phyloP scores from a whole-genome alignment of 768 basidiomycete genomes.

The Auriscalpium microsporum region DNA sequence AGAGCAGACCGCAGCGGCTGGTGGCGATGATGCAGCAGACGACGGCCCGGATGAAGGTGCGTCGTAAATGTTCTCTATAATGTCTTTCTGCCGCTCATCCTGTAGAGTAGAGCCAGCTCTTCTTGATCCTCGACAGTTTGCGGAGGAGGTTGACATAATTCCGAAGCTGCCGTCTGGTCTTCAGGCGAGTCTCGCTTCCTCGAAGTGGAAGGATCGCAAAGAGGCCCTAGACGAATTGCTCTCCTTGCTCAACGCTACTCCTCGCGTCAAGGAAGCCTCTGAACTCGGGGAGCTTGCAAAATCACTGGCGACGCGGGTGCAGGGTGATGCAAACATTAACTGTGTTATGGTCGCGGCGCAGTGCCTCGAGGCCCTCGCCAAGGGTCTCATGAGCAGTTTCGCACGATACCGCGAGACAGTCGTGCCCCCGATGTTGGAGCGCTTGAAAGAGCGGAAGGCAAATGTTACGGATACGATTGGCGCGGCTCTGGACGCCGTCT shows the following conservation, averaged over 20 bases:
- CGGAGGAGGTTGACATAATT: constrained; percentile 75
- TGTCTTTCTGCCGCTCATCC: not conserved
- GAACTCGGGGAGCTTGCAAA: constrained; percentile 71
- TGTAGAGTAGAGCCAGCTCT: constrained; percentile 36
- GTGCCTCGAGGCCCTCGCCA: constrained; percentile 79
- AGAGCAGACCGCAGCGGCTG: constrained; percentile 34
- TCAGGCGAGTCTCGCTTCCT: constrained; percentile 68
- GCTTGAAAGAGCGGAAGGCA: constrained; percentile 89
- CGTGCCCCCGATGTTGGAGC: constrained; percentile 72
- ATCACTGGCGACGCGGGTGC: constrained; percentile 71
- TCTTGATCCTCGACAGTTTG: constrained; percentile 70
- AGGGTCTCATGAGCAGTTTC: constrained; percentile 69
- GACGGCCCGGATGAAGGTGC: constrained; percentile 38
- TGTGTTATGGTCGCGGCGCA: constrained; percentile 87
- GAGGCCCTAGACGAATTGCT: constrained; percentile 81
- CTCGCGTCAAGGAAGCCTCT: constrained; percentile 71
- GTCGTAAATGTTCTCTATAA: constrained; percentile 10
- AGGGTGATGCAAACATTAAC: constrained; percentile 88
- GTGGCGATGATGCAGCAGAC: constrained; percentile 27
- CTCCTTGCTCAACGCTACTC: constrained; percentile 56
- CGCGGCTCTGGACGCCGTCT: constrained; percentile 81
- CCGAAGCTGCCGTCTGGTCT: constrained; percentile 69
- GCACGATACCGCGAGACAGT: constrained; percentile 63
- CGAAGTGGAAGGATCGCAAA: constrained; percentile 98
- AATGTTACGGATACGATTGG: constrained; percentile 88